These are phyloP conservation scores for Tubosaeta sp. DNA, from an alignment of 768 basidiomycete species.

Conservation along the genomic window DNA sequence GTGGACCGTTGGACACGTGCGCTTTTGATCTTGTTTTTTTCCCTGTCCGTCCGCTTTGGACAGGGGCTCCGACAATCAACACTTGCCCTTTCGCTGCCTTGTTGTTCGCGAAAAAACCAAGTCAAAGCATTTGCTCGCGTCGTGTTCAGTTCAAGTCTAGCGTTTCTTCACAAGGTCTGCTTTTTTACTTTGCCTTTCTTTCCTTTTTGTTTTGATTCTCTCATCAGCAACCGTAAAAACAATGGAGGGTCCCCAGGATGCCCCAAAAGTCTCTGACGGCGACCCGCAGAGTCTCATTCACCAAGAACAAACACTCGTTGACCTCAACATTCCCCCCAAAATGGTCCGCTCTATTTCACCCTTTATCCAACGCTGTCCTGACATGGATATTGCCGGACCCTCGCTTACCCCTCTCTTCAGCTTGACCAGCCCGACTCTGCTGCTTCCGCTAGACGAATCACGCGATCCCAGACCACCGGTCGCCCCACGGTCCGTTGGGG, in stretches of 20 bases:
- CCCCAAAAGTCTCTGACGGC: conserved; percentile 17
- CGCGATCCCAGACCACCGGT: conserved; percentile 33
- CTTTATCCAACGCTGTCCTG: conserved; percentile 27
- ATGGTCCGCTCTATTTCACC: conserved; percentile 28
- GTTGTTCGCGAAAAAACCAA: neutral
- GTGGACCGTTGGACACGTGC: conserved; percentile 28
- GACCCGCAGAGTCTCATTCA: conserved; percentile 1
- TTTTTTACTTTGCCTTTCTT: neutral
- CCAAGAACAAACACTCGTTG: conserved; percentile 25
- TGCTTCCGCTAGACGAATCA: conserved; percentile 24
- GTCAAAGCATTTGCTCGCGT: neutral
- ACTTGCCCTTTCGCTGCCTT: conserved; percentile 19
- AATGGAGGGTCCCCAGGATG: conserved; percentile 25
- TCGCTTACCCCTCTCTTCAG: conserved; percentile 23
- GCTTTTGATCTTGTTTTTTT: conserved; percentile 34
- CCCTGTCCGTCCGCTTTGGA: conserved; percentile 33
- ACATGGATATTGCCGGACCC: conserved; percentile 26
- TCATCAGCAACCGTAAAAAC: conserved; percentile 31
- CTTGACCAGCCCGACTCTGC: conserved; percentile 24
- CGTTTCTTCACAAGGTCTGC: conserved; percentile 9
- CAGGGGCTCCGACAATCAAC: conserved; percentile 37
- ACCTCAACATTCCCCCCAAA: conserved; percentile 24
- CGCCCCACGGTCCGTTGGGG: conserved; percentile 34
- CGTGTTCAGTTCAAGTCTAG: neutral
- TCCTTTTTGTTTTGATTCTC: conserved; percentile 19